Evolutionary conservation across 345 rosid species (phyloP).

Genomic region (Xanthoceras sorbifolium): DNA sequence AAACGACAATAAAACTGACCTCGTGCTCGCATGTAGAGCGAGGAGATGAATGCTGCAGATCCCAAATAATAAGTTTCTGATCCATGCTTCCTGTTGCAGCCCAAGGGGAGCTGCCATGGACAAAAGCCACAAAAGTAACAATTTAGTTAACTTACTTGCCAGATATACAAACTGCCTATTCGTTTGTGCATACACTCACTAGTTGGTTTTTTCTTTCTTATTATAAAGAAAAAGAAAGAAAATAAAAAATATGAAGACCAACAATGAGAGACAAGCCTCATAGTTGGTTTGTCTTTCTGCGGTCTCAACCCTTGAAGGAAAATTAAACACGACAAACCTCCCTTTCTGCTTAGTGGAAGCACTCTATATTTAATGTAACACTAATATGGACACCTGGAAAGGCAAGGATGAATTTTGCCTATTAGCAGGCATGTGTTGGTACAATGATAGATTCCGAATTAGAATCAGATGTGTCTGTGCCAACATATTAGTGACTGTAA

Average conservation of each 20-base stretch:
- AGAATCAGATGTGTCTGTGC: not conserved
- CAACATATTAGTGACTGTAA: not conserved
- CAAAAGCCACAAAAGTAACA: not conserved
- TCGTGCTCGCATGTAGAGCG: constrained; percentile 70
- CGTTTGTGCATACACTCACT: not conserved
- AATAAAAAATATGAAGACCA: not conserved
- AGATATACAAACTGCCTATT: not conserved
- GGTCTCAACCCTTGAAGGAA: not conserved
- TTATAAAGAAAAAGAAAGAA: not conserved
- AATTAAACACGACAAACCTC: not conserved
- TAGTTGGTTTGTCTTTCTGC: not conserved
- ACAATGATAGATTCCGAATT: too few species aligned
- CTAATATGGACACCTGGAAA: too few species aligned
- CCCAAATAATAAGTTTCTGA: constrained; percentile 82
- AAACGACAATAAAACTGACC: constrained; percentile 37
- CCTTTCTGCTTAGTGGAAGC: not conserved
- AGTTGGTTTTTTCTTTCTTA: not conserved
- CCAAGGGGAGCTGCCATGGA: constrained; percentile 54
- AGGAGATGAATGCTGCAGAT: constrained; percentile 69
- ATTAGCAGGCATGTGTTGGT: too few species aligned
- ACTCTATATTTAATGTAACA: not conserved
- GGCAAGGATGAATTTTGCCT: too few species aligned
- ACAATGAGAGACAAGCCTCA: not conserved
- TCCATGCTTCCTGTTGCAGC: constrained; percentile 92
- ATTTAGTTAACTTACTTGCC: not conserved